A percentile compares a stretch with the other conserved stretches of the same genome.
phyloP scores from a whole-genome alignment of 2,329 filamentous ascomycete species.

The Clarireedia sp. region DNA sequence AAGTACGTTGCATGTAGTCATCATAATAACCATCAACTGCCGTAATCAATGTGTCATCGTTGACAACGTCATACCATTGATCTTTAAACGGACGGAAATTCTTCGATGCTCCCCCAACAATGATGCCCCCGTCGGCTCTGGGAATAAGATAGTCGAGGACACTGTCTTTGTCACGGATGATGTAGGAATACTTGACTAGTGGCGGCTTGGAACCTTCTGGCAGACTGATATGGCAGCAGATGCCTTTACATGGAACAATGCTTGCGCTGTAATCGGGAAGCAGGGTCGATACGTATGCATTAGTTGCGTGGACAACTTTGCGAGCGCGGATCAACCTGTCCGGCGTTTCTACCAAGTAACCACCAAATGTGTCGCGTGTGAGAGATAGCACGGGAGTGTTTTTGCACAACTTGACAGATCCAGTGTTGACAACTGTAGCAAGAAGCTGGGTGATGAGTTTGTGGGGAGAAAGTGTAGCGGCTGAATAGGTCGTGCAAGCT shows the following conservation, averaged over 20 bases:
- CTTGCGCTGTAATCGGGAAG: slow-evolving; percentile 41
- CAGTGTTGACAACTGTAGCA: slow-evolving; percentile 36
- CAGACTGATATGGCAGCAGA: slow-evolving; percentile 32
- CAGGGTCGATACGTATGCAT: slow-evolving; percentile 57
- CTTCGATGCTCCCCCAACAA: slow-evolving; percentile 35
- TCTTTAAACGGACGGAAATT: slow-evolving; percentile 26
- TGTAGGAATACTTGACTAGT: slow-evolving; percentile 18
- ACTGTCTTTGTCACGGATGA: slow-evolving; percentile 9
- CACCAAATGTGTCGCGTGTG: slow-evolving; percentile 15
- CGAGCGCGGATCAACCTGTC: slow-evolving; percentile 46
- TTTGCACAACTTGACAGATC: slow-evolving; percentile 43
- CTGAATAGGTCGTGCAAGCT: slow-evolving; percentile 16
- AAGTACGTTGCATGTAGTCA: slow-evolving; percentile 34
- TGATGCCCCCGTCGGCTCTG: slow-evolving; percentile 24
- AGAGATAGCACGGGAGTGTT: slow-evolving; percentile 37
- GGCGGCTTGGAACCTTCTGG: slow-evolving; percentile 16
- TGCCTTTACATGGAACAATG: slow-evolving; percentile 51
- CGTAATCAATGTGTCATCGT: slow-evolving; percentile 39
- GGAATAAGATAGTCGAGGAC: slow-evolving; percentile 25
- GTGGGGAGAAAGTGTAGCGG: slow-evolving; percentile 44
- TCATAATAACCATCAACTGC: slow-evolving; percentile 35
- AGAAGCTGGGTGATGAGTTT: slow-evolving; percentile 50
- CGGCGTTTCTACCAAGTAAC: slow-evolving; percentile 43
- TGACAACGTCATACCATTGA: slow-evolving; percentile 39
- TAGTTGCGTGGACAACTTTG: slow-evolving; percentile 56